Conservation (phyloP, 1,139 yeast genomes). For the Pneumocystis oryctolagi region DNA sequence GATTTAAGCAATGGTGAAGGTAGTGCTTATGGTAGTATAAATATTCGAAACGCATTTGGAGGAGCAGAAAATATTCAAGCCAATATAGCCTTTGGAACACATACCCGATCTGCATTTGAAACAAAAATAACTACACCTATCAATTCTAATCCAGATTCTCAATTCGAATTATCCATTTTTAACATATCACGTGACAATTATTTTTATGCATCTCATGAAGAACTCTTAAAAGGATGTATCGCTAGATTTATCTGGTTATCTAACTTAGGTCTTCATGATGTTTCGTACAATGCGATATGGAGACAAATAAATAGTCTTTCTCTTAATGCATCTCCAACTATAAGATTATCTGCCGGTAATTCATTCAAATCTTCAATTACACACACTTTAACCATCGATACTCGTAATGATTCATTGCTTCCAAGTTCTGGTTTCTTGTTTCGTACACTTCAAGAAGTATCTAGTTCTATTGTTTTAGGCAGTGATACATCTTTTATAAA, state of each 20-base stretch:
- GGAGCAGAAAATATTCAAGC: conserved; percentile 70
- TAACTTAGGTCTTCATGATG: conserved; percentile 26
- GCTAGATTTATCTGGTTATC: conserved; percentile 3
- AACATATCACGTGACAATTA: conserved; percentile 6
- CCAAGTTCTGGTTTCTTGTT: conserved; percentile 39
- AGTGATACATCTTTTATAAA: conserved; percentile 26
- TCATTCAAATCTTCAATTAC: conserved; percentile 25
- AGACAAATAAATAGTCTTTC: conserved; percentile 40
- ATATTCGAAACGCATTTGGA: conserved; percentile 64
- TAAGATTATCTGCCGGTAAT: conserved; percentile 27
- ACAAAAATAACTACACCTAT: conserved; percentile 39
- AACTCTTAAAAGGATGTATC: conserved; percentile 5
- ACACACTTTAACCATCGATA: conserved; percentile 22
- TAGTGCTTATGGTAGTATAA: conserved; percentile 56
- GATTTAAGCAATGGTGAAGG: conserved; percentile 92
- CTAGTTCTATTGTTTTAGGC: conserved; percentile 27
- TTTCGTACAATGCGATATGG: conserved; percentile 50
- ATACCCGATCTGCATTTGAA: conserved; percentile 48
- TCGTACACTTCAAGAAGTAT: conserved; percentile 44
- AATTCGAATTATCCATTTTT: conserved; percentile 5
- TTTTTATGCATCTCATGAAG: conserved; percentile 11
- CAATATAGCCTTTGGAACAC: conserved; percentile 69
- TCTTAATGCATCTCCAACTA: conserved; percentile 20
- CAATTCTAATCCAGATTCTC: conserved; percentile 14
- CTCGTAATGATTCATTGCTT: conserved; percentile 22